Conservation (phyloP, 345 rosid genomes). For the Corchorus olitorius region DNA sequence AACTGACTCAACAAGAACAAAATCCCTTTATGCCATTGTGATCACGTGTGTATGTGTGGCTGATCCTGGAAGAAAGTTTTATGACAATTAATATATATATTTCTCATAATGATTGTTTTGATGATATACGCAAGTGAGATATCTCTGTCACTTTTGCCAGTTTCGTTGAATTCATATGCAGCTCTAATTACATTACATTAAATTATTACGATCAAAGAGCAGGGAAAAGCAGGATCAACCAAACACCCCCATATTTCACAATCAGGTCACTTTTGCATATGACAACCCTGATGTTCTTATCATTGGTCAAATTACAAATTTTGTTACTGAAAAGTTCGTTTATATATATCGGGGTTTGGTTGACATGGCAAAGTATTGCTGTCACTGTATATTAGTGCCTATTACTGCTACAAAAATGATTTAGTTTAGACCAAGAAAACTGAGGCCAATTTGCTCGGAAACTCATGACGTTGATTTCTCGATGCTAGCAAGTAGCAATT, state of each 20-base stretch:
- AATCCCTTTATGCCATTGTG: neutral
- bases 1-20: conserved; percentile 6
- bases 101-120: neutral
- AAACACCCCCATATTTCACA: neutral
- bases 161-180: neutral
- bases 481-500: too few species aligned
- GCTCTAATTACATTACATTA: neutral
- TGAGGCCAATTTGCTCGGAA: neutral
- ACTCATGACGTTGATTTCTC: too few species aligned
- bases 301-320: neutral
- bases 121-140: neutral
- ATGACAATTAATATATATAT: too few species aligned
- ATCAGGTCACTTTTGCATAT: neutral
- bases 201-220: neutral
- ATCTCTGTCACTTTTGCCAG: neutral
- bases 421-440: too few species aligned
- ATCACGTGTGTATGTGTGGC: neutral
- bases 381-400: too few species aligned
- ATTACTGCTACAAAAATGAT: too few species aligned
- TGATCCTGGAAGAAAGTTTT: neutral
- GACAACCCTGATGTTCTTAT: neutral
- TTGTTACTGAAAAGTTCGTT: neutral
- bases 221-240: neutral
- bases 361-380: too few species aligned
- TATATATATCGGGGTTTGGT: too few species aligned